phyloP scores from a whole-genome alignment of 73 alveolate species.

The Urostyla sp. region DNA sequence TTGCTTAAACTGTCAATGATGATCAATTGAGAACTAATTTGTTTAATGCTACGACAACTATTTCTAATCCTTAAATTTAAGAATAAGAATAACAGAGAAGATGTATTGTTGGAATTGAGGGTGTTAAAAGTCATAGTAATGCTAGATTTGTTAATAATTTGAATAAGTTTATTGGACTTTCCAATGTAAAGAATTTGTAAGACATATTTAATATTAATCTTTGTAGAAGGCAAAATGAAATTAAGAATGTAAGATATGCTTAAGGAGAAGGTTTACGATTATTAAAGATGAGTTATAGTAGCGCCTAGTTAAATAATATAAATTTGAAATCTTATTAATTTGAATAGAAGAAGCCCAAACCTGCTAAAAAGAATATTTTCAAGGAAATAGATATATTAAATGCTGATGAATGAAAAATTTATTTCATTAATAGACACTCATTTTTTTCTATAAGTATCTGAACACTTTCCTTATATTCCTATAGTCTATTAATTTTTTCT shows the following conservation, averaged over 20 bases:
- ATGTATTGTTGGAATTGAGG: conserved; percentile 40
- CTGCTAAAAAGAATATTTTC: not conserved
- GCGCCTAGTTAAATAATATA: not conserved
- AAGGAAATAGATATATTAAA: not conserved
- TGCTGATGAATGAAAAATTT: too few species aligned
- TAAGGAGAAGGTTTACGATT: conserved; percentile 42
- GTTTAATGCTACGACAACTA: not conserved
- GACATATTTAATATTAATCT: not conserved
- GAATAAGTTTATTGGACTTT: conserved; percentile 16
- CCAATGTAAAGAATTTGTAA: conserved; percentile 15
- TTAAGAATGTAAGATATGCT: conserved; percentile 19
- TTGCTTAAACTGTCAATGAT: not conserved
- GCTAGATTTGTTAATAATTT: conserved; percentile 12
- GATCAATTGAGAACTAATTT: not conserved
- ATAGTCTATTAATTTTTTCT: too few species aligned
- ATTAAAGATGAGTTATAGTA: not conserved
- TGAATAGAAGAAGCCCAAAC: conserved; percentile 36
- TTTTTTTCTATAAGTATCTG: too few species aligned
- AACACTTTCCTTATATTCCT: too few species aligned
- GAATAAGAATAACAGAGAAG: not conserved
- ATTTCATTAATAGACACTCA: too few species aligned
- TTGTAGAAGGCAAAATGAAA: conserved; percentile 3
- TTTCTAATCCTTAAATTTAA: not conserved
- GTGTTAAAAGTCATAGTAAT: not conserved
- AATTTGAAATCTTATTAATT: not conserved